Evolutionary conservation across 352 stramenopile species (phyloP), one percentile per base, ranked within the genome.

Genomic region (Globisporangium mamillatum): DNA sequence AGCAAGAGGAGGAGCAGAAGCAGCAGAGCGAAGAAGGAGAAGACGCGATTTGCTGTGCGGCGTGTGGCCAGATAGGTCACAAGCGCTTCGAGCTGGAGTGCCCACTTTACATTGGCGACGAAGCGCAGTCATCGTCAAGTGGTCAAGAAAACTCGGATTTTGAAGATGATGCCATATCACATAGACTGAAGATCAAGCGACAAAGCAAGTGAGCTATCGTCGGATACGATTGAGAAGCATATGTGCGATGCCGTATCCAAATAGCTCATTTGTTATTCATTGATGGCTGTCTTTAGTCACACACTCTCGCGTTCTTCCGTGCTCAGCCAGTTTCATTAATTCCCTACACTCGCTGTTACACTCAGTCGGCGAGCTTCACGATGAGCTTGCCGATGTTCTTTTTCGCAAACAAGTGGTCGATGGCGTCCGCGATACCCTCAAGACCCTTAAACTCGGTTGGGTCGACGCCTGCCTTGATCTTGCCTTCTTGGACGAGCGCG

Each of bases 301-400:
- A 52, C 44, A 22, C 16, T 52, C 44, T 52, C 44, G 5, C 44
- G n/a, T 20, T 52, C 44, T 52, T 20, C 2, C 41, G 4, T 20
- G 4, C 41, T 9, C 6, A 20, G 18, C 44, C 44, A 52, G 44
- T 5, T 52, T 48, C 18, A 52, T 7, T 52, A 52, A 10, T 22
- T 6, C 44, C 44, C 5, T 60, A 20, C 55, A 7, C 24, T 25
- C 7, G 9, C 4, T 60, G 4, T 22, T 18, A 24, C 48, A 52
- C 32, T 60, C 36, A 60, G 55, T 59, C 53, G 27, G 64, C 69
- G 25, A 90, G 77, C 50, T 82, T 75, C 24, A 89, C 75, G 29
- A 90, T 75, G 54, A 92, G 78, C 68, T 91, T 93, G 55, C 83
- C 85, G 41, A 86, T 74, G 24, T 84, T 86, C 50, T 84, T 64